Conservation (phyloP, 306 rosid genomes). For the Gleditsia sinensis region DNA sequence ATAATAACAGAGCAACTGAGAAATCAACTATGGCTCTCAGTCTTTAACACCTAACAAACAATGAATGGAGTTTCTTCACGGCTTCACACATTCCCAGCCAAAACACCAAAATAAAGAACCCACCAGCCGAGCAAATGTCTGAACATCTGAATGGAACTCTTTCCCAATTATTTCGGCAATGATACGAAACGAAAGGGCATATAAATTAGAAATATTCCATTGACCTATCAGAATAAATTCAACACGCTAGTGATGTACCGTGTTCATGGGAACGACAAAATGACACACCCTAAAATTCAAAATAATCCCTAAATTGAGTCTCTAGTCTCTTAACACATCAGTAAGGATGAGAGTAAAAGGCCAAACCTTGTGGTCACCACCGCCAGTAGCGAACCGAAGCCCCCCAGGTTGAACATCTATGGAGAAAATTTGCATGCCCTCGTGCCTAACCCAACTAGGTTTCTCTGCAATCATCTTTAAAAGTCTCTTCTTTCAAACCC, state of each 20-base stretch:
- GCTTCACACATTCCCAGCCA: neutral
- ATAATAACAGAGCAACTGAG: neutral
- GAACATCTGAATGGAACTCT: constrained; percentile 3
- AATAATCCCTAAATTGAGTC: constrained; percentile 8
- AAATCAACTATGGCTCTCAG: neutral
- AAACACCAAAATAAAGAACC: neutral
- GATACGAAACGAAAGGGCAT: neutral
- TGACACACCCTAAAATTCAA: constrained; percentile 13
- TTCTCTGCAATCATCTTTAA: constrained; percentile 86
- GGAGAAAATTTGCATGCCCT: constrained; percentile 97
- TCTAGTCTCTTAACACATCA: constrained; percentile 15
- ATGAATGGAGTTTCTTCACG: neutral
- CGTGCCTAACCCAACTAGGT: constrained; percentile 94
- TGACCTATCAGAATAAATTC: neutral
- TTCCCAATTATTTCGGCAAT: neutral
- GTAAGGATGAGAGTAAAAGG: neutral
- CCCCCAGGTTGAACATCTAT: constrained; percentile 98
- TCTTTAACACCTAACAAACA: neutral
- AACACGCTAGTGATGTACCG: neutral
- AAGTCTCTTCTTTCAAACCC: constrained; percentile 31
- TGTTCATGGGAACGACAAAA: neutral
- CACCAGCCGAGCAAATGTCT: constrained; percentile 2
- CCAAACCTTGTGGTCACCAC: constrained; percentile 96
- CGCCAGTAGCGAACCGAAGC: constrained; percentile 91
- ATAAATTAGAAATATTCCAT: neutral